Evolutionary conservation across 2,329 filamentous ascomycete species (phyloP).

Genomic region (Aspergillus alliaceus): DNA sequence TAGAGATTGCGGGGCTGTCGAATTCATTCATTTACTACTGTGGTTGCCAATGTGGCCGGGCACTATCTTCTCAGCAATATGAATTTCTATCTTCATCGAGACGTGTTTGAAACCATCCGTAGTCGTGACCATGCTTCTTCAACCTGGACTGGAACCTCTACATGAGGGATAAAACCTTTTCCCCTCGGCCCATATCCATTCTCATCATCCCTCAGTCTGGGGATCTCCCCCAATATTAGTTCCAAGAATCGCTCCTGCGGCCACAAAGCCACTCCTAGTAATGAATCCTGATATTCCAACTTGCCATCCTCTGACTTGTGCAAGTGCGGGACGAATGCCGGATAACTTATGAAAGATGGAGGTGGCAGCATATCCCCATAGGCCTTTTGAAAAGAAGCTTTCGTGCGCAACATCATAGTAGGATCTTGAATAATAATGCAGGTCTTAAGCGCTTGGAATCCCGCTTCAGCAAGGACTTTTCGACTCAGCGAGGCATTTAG

Average conservation of each 20-base stretch:
- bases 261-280: conserved; percentile 33
- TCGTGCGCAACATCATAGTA: conserved; percentile 47
- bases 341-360: conserved; percentile 26
- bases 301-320: not conserved
- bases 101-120: not conserved
- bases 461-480: conserved; percentile 34
- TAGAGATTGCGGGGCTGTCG: too few species aligned
- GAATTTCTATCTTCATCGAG: not conserved
- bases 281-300: conserved; percentile 9
- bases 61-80: too few species aligned
- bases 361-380: conserved; percentile 25
- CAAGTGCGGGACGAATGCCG: conserved; percentile 20
- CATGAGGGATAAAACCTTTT: conserved; percentile 46
- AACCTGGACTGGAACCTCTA: conserved; percentile 41
- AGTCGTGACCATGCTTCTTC: conserved; percentile 29
- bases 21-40: too few species aligned
- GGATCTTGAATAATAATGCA: conserved; percentile 47
- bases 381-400: conserved; percentile 42
- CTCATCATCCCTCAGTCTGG: conserved; percentile 44
- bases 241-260: conserved; percentile 40
- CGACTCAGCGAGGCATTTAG: conserved; percentile 43
- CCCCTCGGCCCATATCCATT: conserved; percentile 47
- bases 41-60: too few species aligned
- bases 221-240: conserved; percentile 46
- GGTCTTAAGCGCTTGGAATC: conserved; percentile 21